Conservation (phyloP, 116 monocot species). For the Phalaenopsis hybrid region DNA sequence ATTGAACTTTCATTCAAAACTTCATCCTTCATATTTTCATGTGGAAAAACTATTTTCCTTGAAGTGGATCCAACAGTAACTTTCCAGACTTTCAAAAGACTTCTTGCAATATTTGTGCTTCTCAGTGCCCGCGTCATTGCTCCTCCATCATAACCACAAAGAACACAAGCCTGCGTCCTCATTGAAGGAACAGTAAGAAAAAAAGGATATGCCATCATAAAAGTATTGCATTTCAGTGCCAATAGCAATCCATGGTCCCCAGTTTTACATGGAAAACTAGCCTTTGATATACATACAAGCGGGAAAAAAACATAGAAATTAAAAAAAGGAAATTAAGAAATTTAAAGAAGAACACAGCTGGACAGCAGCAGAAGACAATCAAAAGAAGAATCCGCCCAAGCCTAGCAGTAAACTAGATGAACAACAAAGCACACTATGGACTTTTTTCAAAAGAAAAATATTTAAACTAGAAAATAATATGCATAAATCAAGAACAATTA, state of each 20-base stretch:
- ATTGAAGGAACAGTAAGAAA: background rate
- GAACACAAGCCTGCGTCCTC: slow-evolving; percentile 60
- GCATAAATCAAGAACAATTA: too few species aligned
- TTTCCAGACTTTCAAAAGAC: slow-evolving; percentile 56
- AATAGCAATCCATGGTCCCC: background rate
- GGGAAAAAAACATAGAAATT: too few species aligned
- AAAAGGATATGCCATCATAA: background rate
- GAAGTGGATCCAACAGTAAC: slow-evolving; percentile 14
- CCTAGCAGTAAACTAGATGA: too few species aligned
- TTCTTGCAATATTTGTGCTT: slow-evolving; percentile 48
- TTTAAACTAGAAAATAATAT: too few species aligned
- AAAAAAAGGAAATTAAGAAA: too few species aligned
- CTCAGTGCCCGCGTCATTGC: slow-evolving; percentile 85
- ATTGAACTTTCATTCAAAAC: background rate
- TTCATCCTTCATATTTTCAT: background rate
- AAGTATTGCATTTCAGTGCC: background rate
- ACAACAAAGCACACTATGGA: too few species aligned
- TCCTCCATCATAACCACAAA: slow-evolving; percentile 93
- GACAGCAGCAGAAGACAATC: too few species aligned
- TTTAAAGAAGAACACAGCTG: too few species aligned
- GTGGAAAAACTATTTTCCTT: background rate
- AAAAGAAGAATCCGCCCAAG: too few species aligned
- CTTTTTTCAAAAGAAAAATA: too few species aligned
- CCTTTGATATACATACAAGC: background rate
- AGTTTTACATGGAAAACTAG: background rate